A percentile compares a stretch with the other conserved stretches of the same genome.
Conservation (phyloP, 1,139 yeast genomes). For the Kodamaea suecica region DNA sequence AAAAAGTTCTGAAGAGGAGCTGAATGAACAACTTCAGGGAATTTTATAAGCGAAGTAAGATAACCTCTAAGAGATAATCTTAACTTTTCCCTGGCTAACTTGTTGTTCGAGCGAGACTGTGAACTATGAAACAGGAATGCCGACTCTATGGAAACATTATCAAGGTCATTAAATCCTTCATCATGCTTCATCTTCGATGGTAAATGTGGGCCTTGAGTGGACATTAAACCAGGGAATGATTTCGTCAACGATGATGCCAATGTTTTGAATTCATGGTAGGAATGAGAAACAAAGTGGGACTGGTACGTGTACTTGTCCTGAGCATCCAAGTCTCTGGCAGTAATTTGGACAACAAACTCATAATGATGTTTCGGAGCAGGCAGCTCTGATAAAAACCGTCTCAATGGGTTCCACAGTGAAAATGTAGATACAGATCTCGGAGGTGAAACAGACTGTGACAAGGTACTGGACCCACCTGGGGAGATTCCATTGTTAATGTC, state of each 20-base stretch:
- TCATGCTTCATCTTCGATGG: slow-evolving; percentile 53
- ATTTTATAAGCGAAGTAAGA: slow-evolving; percentile 49
- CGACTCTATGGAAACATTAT: not conserved
- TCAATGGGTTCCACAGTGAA: slow-evolving; percentile 5
- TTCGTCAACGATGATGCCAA: slow-evolving; percentile 51
- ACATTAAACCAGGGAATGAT: slow-evolving; percentile 65
- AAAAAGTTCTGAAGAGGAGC: slow-evolving; percentile 53
- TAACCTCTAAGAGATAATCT: slow-evolving; percentile 77
- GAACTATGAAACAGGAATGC: too few relatives aligned
- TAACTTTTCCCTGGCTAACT: slow-evolving; percentile 53
- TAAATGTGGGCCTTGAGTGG: slow-evolving; percentile 52
- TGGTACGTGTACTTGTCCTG: slow-evolving; percentile 11
- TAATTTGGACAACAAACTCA: slow-evolving; percentile 45
- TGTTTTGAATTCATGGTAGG: slow-evolving; percentile 63
- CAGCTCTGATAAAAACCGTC: slow-evolving; percentile 2
- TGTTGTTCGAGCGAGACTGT: too few relatives aligned
- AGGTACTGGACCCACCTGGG: slow-evolving; percentile 20
- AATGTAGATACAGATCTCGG: slow-evolving; percentile 11
- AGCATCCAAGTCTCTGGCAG: slow-evolving; percentile 2
- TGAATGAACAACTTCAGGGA: slow-evolving; percentile 55
- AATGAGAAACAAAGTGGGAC: slow-evolving; percentile 51
- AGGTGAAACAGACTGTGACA: slow-evolving; percentile 9
- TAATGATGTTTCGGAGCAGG: slow-evolving; percentile 31
- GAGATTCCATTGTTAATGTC: slow-evolving; percentile 12
- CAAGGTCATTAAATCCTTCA: slow-evolving; percentile 19